These are phyloP conservation scores for Catharanthus roseus DNA, from an alignment of 257 asterid species.

Conservation along the genomic window DNA sequence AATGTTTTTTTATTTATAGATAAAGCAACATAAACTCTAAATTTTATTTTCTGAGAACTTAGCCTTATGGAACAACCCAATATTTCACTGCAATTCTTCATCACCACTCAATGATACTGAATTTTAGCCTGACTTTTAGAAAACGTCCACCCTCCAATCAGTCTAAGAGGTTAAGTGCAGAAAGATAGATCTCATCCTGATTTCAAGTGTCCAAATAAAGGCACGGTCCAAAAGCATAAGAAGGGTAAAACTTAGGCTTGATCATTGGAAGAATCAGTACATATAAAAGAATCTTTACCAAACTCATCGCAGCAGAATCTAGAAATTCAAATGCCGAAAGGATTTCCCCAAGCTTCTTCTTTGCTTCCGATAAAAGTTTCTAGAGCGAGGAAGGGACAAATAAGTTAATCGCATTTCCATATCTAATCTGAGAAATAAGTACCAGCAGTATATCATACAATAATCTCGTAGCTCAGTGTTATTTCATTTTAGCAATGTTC, in stretches of 20 bases:
- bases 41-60: background rate
- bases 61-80: background rate
- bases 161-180: background rate
- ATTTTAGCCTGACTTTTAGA: background rate
- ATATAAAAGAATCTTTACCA: slow-evolving; percentile 47
- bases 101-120: background rate
- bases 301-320: slow-evolving; percentile 77
- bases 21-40: background rate
- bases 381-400: slow-evolving; percentile 25
- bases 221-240: background rate
- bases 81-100: background rate
- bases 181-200: background rate
- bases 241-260: slow-evolving; percentile 7
- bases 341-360: slow-evolving; percentile 89
- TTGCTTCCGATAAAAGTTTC: slow-evolving; percentile 82
- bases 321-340: slow-evolving; percentile 94
- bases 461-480: background rate
- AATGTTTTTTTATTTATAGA: no score
- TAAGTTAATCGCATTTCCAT: background rate
- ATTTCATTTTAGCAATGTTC: background rate
- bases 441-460: background rate
- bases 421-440: background rate
- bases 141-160: background rate
- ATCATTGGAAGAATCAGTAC: background rate
- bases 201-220: background rate